A percentile compares a stretch with the other conserved stretches of the same genome.
phyloP scores from a whole-genome alignment of 2,329 filamentous ascomycete species.

The Metarhizium robertsii region DNA sequence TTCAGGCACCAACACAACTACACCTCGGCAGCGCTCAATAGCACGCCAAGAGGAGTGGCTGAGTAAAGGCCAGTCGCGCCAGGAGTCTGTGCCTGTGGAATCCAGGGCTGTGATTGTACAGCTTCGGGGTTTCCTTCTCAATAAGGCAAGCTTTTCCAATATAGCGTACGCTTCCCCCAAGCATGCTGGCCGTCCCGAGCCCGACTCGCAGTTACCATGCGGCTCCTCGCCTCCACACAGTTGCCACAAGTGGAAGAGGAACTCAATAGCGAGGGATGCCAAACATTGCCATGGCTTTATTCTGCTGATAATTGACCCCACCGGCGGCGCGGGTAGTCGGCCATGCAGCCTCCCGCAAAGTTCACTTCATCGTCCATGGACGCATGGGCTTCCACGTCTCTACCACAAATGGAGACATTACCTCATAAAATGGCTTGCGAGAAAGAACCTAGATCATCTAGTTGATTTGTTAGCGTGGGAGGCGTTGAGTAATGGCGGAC shows the following conservation, averaged over 20 bases:
- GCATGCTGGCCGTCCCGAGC: too few species aligned
- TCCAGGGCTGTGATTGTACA: not conserved
- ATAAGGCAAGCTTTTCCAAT: not conserved
- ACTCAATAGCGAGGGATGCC: not conserved
- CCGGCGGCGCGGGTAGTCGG: not conserved
- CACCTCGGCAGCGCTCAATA: not conserved
- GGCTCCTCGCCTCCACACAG: not conserved
- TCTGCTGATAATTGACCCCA: not conserved
- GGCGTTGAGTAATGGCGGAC: not conserved
- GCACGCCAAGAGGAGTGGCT: not conserved
- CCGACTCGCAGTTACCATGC: too few species aligned
- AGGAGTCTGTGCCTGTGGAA: not conserved
- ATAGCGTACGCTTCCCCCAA: not conserved
- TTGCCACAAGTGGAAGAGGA: not conserved
- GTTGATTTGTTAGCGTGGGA: not conserved
- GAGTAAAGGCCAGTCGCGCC: not conserved
- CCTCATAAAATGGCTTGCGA: too few species aligned
- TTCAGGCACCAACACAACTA: not conserved
- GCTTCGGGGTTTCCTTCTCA: not conserved
- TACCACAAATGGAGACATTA: too few species aligned
- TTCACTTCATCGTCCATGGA: not conserved
- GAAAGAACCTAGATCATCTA: not conserved
- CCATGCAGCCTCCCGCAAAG: too few species aligned
- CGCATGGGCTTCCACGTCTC: not conserved
- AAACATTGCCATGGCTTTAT: not conserved